Evolutionary conservation across 2,329 filamentous ascomycete species (phyloP).

Genomic region (Cryoendolithus antarcticus): DNA sequence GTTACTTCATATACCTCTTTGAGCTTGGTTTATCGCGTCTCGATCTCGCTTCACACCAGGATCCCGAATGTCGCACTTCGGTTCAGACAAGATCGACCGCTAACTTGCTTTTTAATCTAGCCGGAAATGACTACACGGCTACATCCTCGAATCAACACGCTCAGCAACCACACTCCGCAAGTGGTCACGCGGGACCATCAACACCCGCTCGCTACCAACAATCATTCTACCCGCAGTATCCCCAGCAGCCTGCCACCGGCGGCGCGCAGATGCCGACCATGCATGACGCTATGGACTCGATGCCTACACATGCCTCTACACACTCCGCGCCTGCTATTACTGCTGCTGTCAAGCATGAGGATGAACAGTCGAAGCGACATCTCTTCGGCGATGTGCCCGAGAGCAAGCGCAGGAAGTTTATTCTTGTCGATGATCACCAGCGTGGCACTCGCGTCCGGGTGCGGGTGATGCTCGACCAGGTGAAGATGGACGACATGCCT

Average conservation of each 20-base stretch:
- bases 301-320: slow-evolving; percentile 20
- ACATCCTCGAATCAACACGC: slow-evolving; percentile 49
- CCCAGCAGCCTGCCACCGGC: slow-evolving; percentile 43
- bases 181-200: slow-evolving; percentile 36
- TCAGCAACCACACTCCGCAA: slow-evolving; percentile 49
- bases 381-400: slow-evolving; percentile 84
- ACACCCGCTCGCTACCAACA: slow-evolving; percentile 57
- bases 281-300: slow-evolving; percentile 43
- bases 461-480: slow-evolving; percentile 77
- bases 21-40: too few species aligned
- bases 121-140: slow-evolving; percentile 47
- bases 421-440: slow-evolving; percentile 81
- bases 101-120: slow-evolving; percentile 35
- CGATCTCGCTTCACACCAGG: too few species aligned
- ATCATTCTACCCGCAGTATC: slow-evolving; percentile 62
- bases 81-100: slow-evolving; percentile 20
- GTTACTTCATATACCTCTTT: too few species aligned
- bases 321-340: slow-evolving; percentile 23
- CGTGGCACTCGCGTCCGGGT: slow-evolving; percentile 73
- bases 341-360: slow-evolving; percentile 30
- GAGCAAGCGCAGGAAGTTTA: slow-evolving; percentile 89
- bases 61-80: too few species aligned
- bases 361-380: slow-evolving; percentile 49
- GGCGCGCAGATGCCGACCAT: slow-evolving; percentile 53
- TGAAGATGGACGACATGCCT: slow-evolving; percentile 90